phyloP scores from a whole-genome alignment of 768 basidiomycete species.

The Suillus subaureus region DNA sequence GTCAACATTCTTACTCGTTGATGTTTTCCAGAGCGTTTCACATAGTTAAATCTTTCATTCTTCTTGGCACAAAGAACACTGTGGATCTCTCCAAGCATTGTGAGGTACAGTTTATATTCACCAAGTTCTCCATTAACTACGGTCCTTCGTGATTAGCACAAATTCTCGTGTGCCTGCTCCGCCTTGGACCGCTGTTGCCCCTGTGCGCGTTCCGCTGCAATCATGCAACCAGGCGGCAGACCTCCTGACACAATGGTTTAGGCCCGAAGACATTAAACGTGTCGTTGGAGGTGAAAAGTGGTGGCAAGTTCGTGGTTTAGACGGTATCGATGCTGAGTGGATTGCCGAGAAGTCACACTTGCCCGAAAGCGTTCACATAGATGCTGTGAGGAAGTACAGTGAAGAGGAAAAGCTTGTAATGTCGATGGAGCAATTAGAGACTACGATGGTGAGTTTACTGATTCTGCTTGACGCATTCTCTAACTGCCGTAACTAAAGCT shows the following conservation, averaged over 20 bases:
- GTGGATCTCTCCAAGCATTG: constrained; percentile 72
- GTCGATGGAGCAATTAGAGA: constrained; percentile 56
- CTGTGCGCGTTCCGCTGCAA: constrained; percentile 57
- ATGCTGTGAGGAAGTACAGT: constrained; percentile 35
- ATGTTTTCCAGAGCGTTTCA: constrained; percentile 55
- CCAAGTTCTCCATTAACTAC: background rate
- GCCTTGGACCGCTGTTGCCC: constrained; percentile 61
- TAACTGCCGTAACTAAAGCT: constrained; percentile 39
- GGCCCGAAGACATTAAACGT: constrained; percentile 64
- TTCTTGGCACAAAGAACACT: constrained; percentile 63
- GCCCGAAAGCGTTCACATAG: constrained; percentile 17
- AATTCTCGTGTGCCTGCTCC: constrained; percentile 74
- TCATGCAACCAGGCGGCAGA: constrained; percentile 67
- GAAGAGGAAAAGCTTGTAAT: constrained; percentile 42
- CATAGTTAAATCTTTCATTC: constrained; percentile 73
- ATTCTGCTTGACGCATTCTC: background rate
- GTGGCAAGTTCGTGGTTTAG: constrained; percentile 81
- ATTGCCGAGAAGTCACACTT: constrained; percentile 55
- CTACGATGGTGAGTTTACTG: constrained; percentile 49
- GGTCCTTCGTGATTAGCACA: constrained; percentile 40
- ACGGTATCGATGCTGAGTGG: constrained; percentile 70
- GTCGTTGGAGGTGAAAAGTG: constrained; percentile 78
- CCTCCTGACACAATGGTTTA: constrained; percentile 68
- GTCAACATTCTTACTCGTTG: background rate
- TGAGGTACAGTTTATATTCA: constrained; percentile 25